Percentiles rank a stretch among this genome's conserved stretches.
These are phyloP conservation scores for Podospora comata DNA, from an alignment of 495 filamentous ascomycete genomes.

Conservation along the genomic window DNA sequence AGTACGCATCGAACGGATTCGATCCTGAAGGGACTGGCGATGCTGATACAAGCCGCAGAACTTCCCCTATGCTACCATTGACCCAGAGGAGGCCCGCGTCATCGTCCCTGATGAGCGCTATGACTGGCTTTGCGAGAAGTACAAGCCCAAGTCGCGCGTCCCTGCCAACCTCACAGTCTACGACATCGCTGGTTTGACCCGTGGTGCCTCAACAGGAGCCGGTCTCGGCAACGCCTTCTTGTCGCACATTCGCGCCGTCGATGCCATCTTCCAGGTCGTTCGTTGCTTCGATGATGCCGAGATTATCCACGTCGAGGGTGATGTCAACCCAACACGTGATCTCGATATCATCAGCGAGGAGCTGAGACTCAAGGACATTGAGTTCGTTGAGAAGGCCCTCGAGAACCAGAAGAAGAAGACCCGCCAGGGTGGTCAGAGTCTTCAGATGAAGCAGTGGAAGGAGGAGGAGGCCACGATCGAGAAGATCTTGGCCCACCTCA, in stretches of 20 bases:
- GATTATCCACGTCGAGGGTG: constrained; percentile 99
- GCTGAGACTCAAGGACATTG: constrained; percentile 95
- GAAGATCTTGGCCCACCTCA: constrained; percentile 76
- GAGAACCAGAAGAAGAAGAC: constrained; percentile 91
- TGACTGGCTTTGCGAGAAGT: constrained; percentile 93
- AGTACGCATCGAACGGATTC: constrained; percentile 45
- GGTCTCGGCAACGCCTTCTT: constrained; percentile 98
- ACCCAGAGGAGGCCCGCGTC: constrained; percentile 97
- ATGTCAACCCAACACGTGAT: constrained; percentile 92
- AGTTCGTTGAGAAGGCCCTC: constrained; percentile 94
- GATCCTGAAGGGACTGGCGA: constrained; percentile 21
- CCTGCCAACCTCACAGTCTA: constrained; percentile 98
- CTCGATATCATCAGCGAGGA: constrained; percentile 96
- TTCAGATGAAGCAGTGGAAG: constrained; percentile 97
- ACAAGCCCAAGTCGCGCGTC: constrained; percentile 93
- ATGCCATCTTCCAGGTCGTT: constrained; percentile 99
- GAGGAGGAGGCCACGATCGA: constrained; percentile 92
- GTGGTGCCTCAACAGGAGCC: constrained; percentile 93
- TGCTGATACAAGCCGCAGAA: constrained; percentile 55
- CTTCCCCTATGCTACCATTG: constrained; percentile 98
- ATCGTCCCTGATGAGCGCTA: constrained; percentile 95
- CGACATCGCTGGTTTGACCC: constrained; percentile 96
- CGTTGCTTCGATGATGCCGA: constrained; percentile 99
- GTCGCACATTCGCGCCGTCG: constrained; percentile 97
- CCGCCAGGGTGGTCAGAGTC: constrained; percentile 84